These are phyloP conservation scores for Nidularia sp. DNA, from an alignment of 768 basidiomycete species.

Conservation along the genomic window DNA sequence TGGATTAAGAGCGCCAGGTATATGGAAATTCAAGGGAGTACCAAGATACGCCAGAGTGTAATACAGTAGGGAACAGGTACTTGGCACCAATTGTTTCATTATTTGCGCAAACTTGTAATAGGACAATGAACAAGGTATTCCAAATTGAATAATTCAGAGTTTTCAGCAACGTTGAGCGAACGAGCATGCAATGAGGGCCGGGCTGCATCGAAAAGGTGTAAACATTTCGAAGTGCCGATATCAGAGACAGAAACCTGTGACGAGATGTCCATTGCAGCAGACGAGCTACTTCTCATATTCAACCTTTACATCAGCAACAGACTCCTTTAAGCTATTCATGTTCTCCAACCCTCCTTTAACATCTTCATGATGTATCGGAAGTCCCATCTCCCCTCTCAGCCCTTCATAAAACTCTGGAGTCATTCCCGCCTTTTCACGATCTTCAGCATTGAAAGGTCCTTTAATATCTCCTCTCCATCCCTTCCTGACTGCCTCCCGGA, in stretches of 20 bases:
- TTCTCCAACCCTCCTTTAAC: not conserved
- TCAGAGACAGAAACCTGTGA: too few species aligned
- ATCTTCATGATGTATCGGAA: slow-evolving; percentile 4
- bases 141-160: too few species aligned
- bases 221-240: too few species aligned
- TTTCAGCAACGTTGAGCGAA: too few species aligned
- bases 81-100: too few species aligned
- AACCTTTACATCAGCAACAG: not conserved
- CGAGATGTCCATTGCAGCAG: too few species aligned
- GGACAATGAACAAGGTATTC: too few species aligned
- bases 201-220: too few species aligned
- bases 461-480: slow-evolving; percentile 74
- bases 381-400: slow-evolving; percentile 57
- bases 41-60: not conserved
- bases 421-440: slow-evolving; percentile 71
- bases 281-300: not conserved
- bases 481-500: slow-evolving; percentile 63
- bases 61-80: too few species aligned
- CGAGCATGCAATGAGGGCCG: too few species aligned
- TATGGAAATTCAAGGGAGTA: not conserved
- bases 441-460: slow-evolving; percentile 80
- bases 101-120: too few species aligned
- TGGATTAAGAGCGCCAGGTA: not conserved
- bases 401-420: slow-evolving; percentile 69
- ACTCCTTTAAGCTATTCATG: not conserved